Conservation (phyloP, 805 yeast species). For the Pichia californica region DNA sequence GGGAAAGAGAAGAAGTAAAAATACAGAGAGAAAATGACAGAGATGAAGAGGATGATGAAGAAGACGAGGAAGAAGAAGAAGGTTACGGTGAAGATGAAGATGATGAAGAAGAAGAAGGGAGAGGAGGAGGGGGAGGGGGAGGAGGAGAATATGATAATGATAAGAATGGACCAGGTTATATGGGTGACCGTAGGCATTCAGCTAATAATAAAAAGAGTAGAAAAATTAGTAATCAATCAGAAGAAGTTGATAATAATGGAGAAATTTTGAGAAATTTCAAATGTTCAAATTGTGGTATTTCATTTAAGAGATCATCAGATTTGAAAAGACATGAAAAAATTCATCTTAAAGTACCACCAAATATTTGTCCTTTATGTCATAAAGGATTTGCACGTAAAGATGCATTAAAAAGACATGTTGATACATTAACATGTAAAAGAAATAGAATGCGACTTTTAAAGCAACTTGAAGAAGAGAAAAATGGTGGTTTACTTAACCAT, state of each 20-base stretch:
- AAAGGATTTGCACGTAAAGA: slow-evolving; percentile 82
- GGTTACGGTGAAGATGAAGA: not conserved
- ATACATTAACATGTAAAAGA: slow-evolving; percentile 68
- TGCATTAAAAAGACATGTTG: slow-evolving; percentile 69
- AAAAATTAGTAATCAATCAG: not conserved
- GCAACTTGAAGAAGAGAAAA: slow-evolving; percentile 4
- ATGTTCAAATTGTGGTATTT: slow-evolving; percentile 55
- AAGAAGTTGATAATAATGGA: not conserved
- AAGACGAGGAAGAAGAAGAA: not conserved
- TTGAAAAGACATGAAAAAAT: slow-evolving; percentile 71
- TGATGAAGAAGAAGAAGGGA: not conserved
- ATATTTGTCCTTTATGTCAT: slow-evolving; percentile 69
- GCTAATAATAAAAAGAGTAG: not conserved
- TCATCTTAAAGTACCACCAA: slow-evolving; percentile 65
- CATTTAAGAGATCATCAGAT: slow-evolving; percentile 63
- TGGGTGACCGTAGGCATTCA: not conserved
- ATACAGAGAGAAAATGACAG: no score
- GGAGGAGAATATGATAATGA: not conserved
- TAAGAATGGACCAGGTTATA: not conserved
- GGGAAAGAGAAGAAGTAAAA: no score
- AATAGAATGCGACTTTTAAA: slow-evolving; percentile 49
- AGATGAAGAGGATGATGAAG: not conserved
- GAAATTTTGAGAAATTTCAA: slow-evolving; percentile 26
- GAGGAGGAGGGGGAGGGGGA: not conserved
- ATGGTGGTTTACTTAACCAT: not conserved